phyloP scores from a whole-genome alignment of 2,329 filamentous ascomycete genomes.

The Fusarium cyanostomum region DNA sequence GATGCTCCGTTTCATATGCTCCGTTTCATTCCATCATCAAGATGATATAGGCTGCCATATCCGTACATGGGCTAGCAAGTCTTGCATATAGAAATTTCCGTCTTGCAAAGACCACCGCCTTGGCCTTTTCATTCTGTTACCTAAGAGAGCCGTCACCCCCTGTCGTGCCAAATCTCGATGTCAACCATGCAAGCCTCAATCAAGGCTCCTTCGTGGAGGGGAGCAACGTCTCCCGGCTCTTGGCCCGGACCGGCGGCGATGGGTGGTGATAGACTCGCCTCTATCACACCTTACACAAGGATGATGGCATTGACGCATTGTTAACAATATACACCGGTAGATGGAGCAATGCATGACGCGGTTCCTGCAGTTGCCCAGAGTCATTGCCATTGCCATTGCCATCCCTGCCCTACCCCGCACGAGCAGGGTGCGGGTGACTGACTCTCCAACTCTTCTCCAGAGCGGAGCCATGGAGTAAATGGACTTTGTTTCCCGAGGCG shows the following conservation, averaged over 20 bases:
- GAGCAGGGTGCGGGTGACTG: not conserved
- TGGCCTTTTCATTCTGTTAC: not conserved
- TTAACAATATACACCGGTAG: constrained; percentile 27
- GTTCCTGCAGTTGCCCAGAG: constrained; percentile 61
- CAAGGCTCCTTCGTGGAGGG: constrained; percentile 58
- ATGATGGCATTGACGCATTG: not conserved
- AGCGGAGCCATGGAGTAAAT: constrained; percentile 55
- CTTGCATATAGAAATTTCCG: not conserved
- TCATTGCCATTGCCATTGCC: too few species aligned
- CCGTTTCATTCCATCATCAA: too few species aligned
- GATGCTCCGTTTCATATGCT: too few species aligned
- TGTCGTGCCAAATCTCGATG: not conserved
- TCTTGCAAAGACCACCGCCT: too few species aligned
- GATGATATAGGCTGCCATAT: not conserved
- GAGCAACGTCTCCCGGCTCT: constrained; percentile 66
- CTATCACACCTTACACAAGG: not conserved
- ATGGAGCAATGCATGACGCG: constrained; percentile 60
- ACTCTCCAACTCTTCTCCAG: constrained; percentile 22
- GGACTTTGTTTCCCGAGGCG: not conserved
- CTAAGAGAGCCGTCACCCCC: not conserved
- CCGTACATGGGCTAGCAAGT: not conserved
- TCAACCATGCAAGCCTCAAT: constrained; percentile 56
- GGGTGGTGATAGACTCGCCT: constrained; percentile 64
- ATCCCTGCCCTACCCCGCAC: not conserved
- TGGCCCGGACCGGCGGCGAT: constrained; percentile 69